Base-by-base conservation (phyloP, 1,139 yeast species). In the Martiniozyma asiatica region DNA sequence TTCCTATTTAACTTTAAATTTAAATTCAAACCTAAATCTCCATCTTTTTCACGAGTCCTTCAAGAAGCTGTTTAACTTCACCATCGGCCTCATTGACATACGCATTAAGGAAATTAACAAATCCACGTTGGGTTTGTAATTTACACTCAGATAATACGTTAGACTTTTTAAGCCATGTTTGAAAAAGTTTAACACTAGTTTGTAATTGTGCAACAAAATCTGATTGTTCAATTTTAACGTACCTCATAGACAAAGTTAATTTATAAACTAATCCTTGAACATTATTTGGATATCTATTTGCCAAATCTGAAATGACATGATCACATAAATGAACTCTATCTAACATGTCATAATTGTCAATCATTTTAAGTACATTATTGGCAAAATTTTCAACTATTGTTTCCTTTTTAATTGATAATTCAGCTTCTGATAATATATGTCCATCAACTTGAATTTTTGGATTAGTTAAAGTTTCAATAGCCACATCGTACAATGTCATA, bases 401-500 rank as follows among this genome's bases (percentile, higher is more conserved):
- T 12, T 20, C 21, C 17, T 25, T 37, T 8, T 58, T 61, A 42
- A 65, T 63, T 11, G 63, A 47, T 38, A 60, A 66, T 25, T 47
- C 53, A n/a, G 48, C 43, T 2, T 41, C 34, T 8, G 58, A 48
- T 5, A 58, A 54, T n/a, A 51, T 47, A 9, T 23, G 14, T 6
- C 33, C 33, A 21, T 29, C 27, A 8, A 22, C 4, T 25, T 29
- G 22, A 14, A 25, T 14, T 11, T 25, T 29, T 25, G 51, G 35
- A 29, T 58, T 57, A 34, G 58, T 43, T 25, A 77, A 48, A 5
- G 73, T 62, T 18, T 70, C 66, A 34, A 79, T 58, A 27, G 80
- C 76, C 26, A 80, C 65, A 51, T 85, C 95, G 48, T 71, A 85
- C 14, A 85, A 70, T 0, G 93, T 72, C 42, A 85, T 62, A 3